Percentiles rank a stretch among this genome's conserved stretches.
Evolutionary conservation across 768 basidiomycete genomes (phyloP).

Genomic region (Leccinum aurantiacum): DNA sequence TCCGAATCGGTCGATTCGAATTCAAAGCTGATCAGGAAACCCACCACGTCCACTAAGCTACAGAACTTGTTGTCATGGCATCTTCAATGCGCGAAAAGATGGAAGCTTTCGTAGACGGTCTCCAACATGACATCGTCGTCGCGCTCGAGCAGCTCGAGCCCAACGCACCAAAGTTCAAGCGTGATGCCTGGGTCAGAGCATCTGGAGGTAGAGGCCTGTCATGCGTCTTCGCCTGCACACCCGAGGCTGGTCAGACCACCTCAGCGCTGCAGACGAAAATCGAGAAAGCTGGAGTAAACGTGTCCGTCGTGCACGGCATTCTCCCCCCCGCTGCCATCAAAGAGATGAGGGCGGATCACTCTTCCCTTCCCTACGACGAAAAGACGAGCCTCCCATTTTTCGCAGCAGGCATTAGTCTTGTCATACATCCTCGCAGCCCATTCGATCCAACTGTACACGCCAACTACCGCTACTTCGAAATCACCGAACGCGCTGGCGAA

Average conservation of each 20-base stretch:
- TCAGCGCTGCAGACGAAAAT: constrained; percentile 53
- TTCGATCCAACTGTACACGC: constrained; percentile 92
- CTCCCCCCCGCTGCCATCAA: constrained; percentile 88
- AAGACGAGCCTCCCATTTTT: constrained; percentile 82
- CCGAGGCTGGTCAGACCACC: constrained; percentile 30
- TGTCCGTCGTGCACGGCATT: constrained; percentile 84
- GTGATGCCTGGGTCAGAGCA: constrained; percentile 74
- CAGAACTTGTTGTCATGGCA: constrained; percentile 10
- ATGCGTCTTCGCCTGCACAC: constrained; percentile 69
- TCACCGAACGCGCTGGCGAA: constrained; percentile 52
- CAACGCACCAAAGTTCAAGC: constrained; percentile 66
- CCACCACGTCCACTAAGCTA: no score
- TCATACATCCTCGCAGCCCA: constrained; percentile 93
- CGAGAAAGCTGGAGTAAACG: constrained; percentile 96
- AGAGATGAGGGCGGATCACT: constrained; percentile 95
- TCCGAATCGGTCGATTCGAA: background rate
- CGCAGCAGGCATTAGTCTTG: constrained; percentile 88
- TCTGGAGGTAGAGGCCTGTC: constrained; percentile 74
- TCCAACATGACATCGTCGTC: constrained; percentile 79
- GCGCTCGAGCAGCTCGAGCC: constrained; percentile 81
- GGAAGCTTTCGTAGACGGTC: constrained; percentile 67
- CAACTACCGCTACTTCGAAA: constrained; percentile 98
- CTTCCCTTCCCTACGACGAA: constrained; percentile 62
- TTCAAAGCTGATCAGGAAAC: background rate
- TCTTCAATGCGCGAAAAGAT: constrained; percentile 72